Conservation (phyloP, 2,329 filamentous ascomycete species). For the Penicillium sp. region DNA sequence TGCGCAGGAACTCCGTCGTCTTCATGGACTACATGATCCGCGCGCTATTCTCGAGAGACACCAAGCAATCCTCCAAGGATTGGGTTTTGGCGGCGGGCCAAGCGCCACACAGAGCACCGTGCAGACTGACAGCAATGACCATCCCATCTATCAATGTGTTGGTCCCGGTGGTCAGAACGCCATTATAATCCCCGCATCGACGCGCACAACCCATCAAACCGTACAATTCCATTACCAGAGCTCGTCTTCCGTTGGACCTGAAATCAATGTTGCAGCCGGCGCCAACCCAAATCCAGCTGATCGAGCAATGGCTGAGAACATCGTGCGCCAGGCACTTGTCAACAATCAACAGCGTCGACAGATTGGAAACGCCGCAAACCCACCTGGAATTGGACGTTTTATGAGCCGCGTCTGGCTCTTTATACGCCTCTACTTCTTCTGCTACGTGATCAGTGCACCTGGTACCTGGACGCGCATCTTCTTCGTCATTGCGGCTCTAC, state of each 20-base stretch:
- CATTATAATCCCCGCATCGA: not conserved
- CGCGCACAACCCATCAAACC: too few species aligned
- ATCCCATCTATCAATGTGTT: not conserved
- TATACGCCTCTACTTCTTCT: conserved; percentile 57
- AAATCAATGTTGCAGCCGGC: not conserved
- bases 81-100: too few species aligned
- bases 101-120: too few species aligned
- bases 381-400: not conserved
- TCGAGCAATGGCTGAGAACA: conserved; percentile 25
- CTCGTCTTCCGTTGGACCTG: not conserved
- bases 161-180: not conserved
- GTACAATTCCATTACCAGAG: too few species aligned
- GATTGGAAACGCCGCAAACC: conserved; percentile 1
- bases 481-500: conserved; percentile 37
- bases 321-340: conserved; percentile 32
- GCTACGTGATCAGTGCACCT: conserved; percentile 56
- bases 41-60: too few species aligned
- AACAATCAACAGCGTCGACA: conserved; percentile 25
- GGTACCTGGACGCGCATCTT: conserved; percentile 45
- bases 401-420: conserved; percentile 56
- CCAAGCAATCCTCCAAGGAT: too few species aligned
- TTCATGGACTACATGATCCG: too few species aligned
- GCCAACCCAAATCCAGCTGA: conserved; percentile 9
- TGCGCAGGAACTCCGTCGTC: too few species aligned
- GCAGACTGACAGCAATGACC: too few species aligned